Base-by-base conservation (phyloP, 2,329 filamentous ascomycete genomes). In the Diaporthe velutina region DNA sequence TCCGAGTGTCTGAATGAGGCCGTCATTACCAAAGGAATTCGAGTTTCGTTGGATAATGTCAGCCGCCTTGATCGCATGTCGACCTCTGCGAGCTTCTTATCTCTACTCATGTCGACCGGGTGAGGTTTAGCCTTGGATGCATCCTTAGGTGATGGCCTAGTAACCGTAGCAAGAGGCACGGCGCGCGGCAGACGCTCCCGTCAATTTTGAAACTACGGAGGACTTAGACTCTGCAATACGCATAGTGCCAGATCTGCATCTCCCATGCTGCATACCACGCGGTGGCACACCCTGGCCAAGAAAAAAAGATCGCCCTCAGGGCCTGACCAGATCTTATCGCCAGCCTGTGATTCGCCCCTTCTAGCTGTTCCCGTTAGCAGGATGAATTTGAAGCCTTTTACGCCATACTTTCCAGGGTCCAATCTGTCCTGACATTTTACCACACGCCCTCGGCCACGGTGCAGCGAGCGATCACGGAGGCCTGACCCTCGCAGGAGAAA, bases 341-440 rank as follows among this genome's bases (percentile, higher is more conserved):
- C 33, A 50, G 67, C 55, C 25, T 30, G 28, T 76, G 74, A 76
- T 76, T 76, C 54, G 74, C 55, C 61, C 3, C 17, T 30, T 1
- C 19, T 1, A 25, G 12, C 35, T 58, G 25, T 60, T 28, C 42
- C 28, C 58, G 57, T 76, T 76, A 76, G 74, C 55, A 57, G 57
- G 61, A 72, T 45, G 25, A 74, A 74, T 76, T 76, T 70, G 68
- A 55, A 61, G 67, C 67, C 55, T 74, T 48, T 74, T 76, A 70
- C 67, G 52, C 58, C 67, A 70, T 75, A 66, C 25, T 68, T 75
- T 70, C 52, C 30, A 38, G 64, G 67, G 67, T 55, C 71, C 42
- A 67, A 40, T 17, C 60, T 45, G 40, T 57, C 30, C 60, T 19
- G 30, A 4, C 28, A 8, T 13, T 22, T 17, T 30, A n/a, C 6